phyloP scores from a whole-genome alignment of 2,329 filamentous ascomycete species.

The Blastomyces emzantsi region DNA sequence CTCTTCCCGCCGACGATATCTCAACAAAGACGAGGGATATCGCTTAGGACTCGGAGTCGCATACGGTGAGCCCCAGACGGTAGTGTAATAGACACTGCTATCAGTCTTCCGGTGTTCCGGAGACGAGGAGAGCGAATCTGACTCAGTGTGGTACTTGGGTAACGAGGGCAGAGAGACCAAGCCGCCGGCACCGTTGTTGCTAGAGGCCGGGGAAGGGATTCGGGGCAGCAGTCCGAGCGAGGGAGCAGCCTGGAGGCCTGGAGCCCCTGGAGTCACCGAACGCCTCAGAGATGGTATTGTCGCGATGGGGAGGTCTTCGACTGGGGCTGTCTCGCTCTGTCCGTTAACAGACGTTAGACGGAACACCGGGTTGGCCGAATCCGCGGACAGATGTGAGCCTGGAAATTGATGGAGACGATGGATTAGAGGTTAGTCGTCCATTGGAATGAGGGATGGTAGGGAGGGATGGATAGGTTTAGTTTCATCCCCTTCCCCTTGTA shows the following conservation, averaged over 20 bases:
- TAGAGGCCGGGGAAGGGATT: not conserved
- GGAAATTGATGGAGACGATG: slow-evolving; percentile 9
- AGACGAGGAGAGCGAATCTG: slow-evolving; percentile 32
- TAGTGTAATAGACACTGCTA: slow-evolving; percentile 54
- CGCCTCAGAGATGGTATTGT: slow-evolving; percentile 25
- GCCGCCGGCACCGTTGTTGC: not conserved
- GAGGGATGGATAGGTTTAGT: not conserved
- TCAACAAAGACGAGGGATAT: slow-evolving; percentile 28
- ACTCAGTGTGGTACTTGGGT: slow-evolving; percentile 25
- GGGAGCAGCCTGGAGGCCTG: slow-evolving; percentile 29
- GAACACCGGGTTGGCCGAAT: slow-evolving; percentile 32
- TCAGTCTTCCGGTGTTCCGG: slow-evolving; percentile 37
- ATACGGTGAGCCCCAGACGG: slow-evolving; percentile 90
- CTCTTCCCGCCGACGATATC: slow-evolving; percentile 13
- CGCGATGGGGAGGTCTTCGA: slow-evolving; percentile 26
- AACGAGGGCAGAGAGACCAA: slow-evolving; percentile 17
- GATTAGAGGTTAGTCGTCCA: not conserved
- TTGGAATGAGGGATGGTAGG: slow-evolving; percentile 9
- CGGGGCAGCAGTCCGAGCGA: slow-evolving; percentile 26
- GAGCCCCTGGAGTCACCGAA: slow-evolving; percentile 30
- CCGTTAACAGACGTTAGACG: slow-evolving; percentile 25
- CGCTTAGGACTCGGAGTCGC: slow-evolving; percentile 49
- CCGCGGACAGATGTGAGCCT: slow-evolving; percentile 33
- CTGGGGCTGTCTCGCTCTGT: slow-evolving; percentile 22
- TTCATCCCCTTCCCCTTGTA: not conserved